A percentile compares a stretch with the other conserved stretches of the same genome.
Evolutionary conservation across 2,329 filamentous ascomycete genomes (phyloP).

Genomic region (Penicillium griseofulvum): DNA sequence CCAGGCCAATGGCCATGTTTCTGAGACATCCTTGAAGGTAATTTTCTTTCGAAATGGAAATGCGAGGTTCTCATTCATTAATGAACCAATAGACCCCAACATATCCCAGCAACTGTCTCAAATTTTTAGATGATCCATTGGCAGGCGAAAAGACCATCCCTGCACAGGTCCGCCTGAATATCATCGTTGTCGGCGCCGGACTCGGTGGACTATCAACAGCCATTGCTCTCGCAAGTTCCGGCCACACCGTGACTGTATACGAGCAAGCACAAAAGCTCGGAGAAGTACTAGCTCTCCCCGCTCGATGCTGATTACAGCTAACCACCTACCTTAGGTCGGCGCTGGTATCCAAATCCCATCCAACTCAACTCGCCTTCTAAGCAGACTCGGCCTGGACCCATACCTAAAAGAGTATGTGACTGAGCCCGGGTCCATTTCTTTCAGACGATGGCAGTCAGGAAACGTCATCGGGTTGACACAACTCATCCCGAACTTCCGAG

Average conservation of each 20-base stretch:
- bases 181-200: constrained; percentile 33
- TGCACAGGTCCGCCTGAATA: constrained; percentile 13
- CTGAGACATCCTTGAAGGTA: not conserved
- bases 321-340: constrained; percentile 28
- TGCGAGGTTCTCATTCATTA: not conserved
- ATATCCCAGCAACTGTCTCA: constrained; percentile 7
- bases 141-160: not conserved
- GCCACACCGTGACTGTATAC: constrained; percentile 29
- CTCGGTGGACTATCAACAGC: constrained; percentile 31
- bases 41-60: not conserved
- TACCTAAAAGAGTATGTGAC: constrained; percentile 28
- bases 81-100: not conserved
- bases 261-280: constrained; percentile 35
- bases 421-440: constrained; percentile 32
- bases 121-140: not conserved
- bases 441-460: constrained; percentile 38
- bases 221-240: constrained; percentile 25
- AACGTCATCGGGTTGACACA: constrained; percentile 36
- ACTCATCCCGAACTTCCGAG: constrained; percentile 30
- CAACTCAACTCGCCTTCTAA: constrained; percentile 35
- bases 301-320: not conserved
- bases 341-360: constrained; percentile 44
- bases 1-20: not conserved
- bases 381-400: constrained; percentile 32
- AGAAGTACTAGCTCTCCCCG: constrained; percentile 32